Percentiles rank a stretch among this genome's conserved stretches.
phyloP scores from a whole-genome alignment of 306 rosid species.

The Prunus persica region DNA sequence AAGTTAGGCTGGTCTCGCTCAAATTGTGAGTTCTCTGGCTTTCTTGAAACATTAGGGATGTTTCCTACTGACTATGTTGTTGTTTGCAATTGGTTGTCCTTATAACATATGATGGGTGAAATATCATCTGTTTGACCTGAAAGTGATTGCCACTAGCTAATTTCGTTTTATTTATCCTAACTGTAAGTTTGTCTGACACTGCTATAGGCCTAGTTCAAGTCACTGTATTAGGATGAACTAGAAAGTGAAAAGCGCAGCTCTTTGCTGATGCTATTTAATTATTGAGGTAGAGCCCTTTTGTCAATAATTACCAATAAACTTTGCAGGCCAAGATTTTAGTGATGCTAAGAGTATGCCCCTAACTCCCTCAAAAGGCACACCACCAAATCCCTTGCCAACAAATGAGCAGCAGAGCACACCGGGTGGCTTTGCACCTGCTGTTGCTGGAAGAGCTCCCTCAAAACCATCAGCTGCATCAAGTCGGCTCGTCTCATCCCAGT shows the following conservation, averaged over 20 bases:
- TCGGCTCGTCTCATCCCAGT: slow-evolving; percentile 23
- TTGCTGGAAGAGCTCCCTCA: slow-evolving; percentile 83
- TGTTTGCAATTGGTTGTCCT: not conserved
- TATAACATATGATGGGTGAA: not conserved
- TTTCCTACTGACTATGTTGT: not conserved
- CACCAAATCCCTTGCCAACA: slow-evolving; percentile 69
- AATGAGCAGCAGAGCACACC: slow-evolving; percentile 73
- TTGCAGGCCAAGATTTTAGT: slow-evolving; percentile 75
- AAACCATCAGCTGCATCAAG: slow-evolving; percentile 71
- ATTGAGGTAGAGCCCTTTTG: slow-evolving; percentile 1
- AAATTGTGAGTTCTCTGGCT: slow-evolving; percentile 61
- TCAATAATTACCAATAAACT: slow-evolving; percentile 9
- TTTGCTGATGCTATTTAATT: not conserved
- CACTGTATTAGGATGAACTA: not conserved
- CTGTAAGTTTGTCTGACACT: not conserved
- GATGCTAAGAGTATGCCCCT: slow-evolving; percentile 53
- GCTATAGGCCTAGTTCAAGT: not conserved
- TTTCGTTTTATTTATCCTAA: not conserved
- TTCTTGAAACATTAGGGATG: not conserved
- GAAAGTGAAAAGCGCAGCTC: not conserved
- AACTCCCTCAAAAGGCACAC: slow-evolving; percentile 43
- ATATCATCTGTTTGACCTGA: not conserved
- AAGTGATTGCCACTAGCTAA: not conserved
- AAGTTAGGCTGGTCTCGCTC: slow-evolving; percentile 86
- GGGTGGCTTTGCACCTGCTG: slow-evolving; percentile 75